Conservation (phyloP, 2,329 filamentous ascomycete genomes). For the Aspergillus candidus region DNA sequence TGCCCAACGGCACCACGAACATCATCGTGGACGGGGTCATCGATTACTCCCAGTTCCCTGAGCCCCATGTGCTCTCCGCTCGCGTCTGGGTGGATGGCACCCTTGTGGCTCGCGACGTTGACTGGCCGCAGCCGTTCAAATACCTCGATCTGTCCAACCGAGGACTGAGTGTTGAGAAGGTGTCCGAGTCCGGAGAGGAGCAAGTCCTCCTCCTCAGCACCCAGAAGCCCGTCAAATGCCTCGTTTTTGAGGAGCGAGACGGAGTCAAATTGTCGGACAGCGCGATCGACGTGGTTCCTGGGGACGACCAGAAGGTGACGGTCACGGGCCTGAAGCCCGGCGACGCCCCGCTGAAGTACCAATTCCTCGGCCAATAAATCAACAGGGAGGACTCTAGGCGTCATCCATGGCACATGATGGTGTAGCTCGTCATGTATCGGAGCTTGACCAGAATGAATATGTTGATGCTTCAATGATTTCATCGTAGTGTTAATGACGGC, state of each 20-base stretch:
- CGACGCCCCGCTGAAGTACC: conserved; percentile 19
- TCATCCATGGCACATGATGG: no score
- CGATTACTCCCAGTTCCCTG: conserved; percentile 44
- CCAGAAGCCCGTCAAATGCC: conserved; percentile 51
- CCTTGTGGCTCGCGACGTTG: conserved; percentile 50
- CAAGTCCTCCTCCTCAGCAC: conserved; percentile 41
- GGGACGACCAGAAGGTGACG: conserved; percentile 46
- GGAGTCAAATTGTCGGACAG: conserved; percentile 51
- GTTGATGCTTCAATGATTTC: no score
- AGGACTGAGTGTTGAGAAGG: conserved; percentile 41
- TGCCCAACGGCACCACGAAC: conserved; percentile 52
- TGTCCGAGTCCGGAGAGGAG: conserved; percentile 23
- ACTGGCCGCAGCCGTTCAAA: conserved; percentile 58
- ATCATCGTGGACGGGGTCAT: conserved; percentile 45
- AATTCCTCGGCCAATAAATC: conserved; percentile 22
- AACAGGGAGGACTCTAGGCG: no score
- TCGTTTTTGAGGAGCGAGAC: conserved; percentile 55
- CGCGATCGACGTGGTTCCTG: conserved; percentile 54
- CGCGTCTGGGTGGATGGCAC: conserved; percentile 49
- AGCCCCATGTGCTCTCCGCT: conserved; percentile 50
- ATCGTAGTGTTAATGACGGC: no score
- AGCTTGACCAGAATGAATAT: no score
- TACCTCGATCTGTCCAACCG: conserved; percentile 51
- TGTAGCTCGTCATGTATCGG: no score
- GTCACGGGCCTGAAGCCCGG: conserved; percentile 19